Evolutionary conservation across 352 stramenopile species (phyloP), one percentile per base, ranked within the genome.

Genomic region (Globisporangium camurandrum): DNA sequence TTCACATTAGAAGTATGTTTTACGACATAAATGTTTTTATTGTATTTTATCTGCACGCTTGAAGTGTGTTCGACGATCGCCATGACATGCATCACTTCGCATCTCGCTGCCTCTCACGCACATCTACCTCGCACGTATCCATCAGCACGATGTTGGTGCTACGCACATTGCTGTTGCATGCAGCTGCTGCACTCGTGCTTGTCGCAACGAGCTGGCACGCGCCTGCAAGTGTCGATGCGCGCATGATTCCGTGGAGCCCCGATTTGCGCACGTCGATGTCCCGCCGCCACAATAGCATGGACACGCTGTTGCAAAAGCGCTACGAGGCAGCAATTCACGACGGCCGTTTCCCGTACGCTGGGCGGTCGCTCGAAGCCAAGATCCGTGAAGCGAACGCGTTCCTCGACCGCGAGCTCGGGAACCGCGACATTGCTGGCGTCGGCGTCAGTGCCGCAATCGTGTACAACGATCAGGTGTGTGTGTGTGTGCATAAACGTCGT

Each of bases 371-470:
- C 22, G 39, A 71, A 38, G 39, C 66, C 44, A 84, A 84, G 56
- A 62, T 78, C 19, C 51, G 57, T 12, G 72, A 81, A 33, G 60
- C 61, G 2, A 64, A 68, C 9, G 57, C 33, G 14, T 81, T 81
- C 47, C 54, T 84, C 22, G 54, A 67, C n/a, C 59, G 47, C 11
- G 55, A 84, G 40, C 37, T 84, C 33, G 44, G 60, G 23, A 72
- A 69, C 9, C 47, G 49, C 2, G 49, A 52, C 14, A 59, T 66
- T 14, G 52, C 71, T 42, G 73, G 73, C 17, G 58, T 82, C 11
- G 73, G 73, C 16, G 49, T 69, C 1, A 70, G 69, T 20, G 66
- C 49, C 2, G 57, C 70, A 1, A 68, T 85, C 45, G 73, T 83
- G 14, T 82, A 81, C 46, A 23, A 81, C 14, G 70, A 81, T 40